These are phyloP conservation scores for Fragaria iinumae DNA, from an alignment of 306 rosid genomes.

Conservation along the genomic window DNA sequence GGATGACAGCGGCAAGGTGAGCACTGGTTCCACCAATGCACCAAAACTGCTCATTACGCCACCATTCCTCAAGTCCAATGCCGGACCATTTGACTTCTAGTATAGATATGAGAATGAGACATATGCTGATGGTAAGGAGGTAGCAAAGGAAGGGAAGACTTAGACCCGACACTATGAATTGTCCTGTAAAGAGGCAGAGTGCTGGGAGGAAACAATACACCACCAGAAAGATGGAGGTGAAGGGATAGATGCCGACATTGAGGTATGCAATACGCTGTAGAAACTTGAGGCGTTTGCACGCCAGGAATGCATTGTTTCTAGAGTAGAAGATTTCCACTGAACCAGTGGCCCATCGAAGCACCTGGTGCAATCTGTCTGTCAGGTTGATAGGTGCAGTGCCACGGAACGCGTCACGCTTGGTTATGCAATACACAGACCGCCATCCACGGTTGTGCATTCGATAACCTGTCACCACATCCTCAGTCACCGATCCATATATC, in stretches of 20 bases:
- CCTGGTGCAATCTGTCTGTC: slow-evolving; percentile 82
- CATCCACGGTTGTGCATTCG: slow-evolving; percentile 96
- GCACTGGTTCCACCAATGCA: slow-evolving; percentile 85
- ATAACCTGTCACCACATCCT: slow-evolving; percentile 83
- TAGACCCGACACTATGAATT: slow-evolving; percentile 68
- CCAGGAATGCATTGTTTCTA: slow-evolving; percentile 67
- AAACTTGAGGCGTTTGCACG: slow-evolving; percentile 73
- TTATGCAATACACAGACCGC: slow-evolving; percentile 79
- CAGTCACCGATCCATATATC: slow-evolving; percentile 37
- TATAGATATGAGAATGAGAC: slow-evolving; percentile 62
- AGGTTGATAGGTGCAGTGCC: slow-evolving; percentile 87
- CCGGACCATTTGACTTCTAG: slow-evolving; percentile 91
- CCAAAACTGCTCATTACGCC: slow-evolving; percentile 91
- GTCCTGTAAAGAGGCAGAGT: slow-evolving; percentile 61
- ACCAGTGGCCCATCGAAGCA: slow-evolving; percentile 86
- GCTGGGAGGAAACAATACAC: slow-evolving; percentile 77
- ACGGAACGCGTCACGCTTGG: slow-evolving; percentile 77
- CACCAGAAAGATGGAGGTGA: slow-evolving; percentile 70
- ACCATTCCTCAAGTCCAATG: slow-evolving; percentile 72
- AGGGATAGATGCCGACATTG: slow-evolving; percentile 76
- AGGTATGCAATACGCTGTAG: slow-evolving; percentile 73
- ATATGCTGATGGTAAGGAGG: slow-evolving; percentile 48
- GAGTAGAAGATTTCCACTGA: slow-evolving; percentile 89
- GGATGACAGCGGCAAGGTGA: slow-evolving; percentile 75
- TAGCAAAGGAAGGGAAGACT: slow-evolving; percentile 47